Evolutionary conservation across 257 asterid species (phyloP).

Genomic region (Haberlea rhodopensis): DNA sequence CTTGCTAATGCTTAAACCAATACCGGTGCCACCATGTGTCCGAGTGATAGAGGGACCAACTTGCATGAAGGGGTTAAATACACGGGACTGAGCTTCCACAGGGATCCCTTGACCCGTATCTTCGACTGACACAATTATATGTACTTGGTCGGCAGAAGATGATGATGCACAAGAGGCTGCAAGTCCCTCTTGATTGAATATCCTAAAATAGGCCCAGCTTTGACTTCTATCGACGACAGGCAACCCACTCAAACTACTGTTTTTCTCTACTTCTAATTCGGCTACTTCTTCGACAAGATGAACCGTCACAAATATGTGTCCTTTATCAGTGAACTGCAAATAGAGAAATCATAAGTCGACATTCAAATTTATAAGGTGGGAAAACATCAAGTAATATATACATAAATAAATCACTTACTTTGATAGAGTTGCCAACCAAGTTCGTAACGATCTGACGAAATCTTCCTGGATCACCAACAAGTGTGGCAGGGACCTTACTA

Average conservation of each 20-base stretch:
- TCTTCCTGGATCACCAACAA: slow-evolving; percentile 95
- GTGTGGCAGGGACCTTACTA: slow-evolving; percentile 63
- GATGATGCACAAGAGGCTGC: slow-evolving; percentile 29
- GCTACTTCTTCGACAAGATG: slow-evolving; percentile 74
- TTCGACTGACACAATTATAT: slow-evolving; percentile 80
- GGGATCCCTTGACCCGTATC: slow-evolving; percentile 97
- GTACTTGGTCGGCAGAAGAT: slow-evolving; percentile 48
- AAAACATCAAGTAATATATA: neutral
- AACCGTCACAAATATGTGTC: slow-evolving; percentile 83
- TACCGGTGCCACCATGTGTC: slow-evolving; percentile 94
- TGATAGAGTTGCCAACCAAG: slow-evolving; percentile 90
- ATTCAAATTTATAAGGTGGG: neutral
- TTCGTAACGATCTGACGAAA: slow-evolving; percentile 88
- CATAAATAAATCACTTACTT: slow-evolving; percentile 49
- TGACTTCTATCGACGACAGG: slow-evolving; percentile 64
- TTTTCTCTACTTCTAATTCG: slow-evolving; percentile 40
- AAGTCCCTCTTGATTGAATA: slow-evolving; percentile 49
- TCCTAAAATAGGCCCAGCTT: slow-evolving; percentile 67
- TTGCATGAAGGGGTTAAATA: slow-evolving; percentile 92
- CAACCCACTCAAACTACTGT: slow-evolving; percentile 71
- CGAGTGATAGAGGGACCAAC: slow-evolving; percentile 92
- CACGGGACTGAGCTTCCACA: slow-evolving; percentile 64
- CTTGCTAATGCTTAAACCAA: slow-evolving; percentile 93
- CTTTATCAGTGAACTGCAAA: slow-evolving; percentile 85
- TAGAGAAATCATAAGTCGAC: slow-evolving; percentile 16